Conservation (phyloP, 1,284 basidiomycete genomes). For the Pseudozyma pruni region DNA sequence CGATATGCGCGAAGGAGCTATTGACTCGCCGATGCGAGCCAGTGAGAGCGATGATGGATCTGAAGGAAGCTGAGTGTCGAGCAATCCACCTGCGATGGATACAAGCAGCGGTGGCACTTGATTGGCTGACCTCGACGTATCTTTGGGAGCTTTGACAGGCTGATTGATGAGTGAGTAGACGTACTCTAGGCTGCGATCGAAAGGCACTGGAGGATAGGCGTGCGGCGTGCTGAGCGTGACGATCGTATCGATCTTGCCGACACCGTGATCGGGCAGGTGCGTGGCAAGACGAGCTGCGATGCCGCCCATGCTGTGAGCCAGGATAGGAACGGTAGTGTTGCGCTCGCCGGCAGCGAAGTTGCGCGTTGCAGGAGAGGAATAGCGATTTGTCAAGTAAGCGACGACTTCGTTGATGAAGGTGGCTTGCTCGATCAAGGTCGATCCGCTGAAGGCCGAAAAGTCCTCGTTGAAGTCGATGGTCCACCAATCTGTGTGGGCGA, state of each 20-base stretch:
- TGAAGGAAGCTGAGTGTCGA: slow-evolving; percentile 91
- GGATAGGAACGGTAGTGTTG: slow-evolving; percentile 74
- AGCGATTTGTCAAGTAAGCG: slow-evolving; percentile 80
- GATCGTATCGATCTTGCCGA: slow-evolving; percentile 75
- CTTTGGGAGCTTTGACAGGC: background rate
- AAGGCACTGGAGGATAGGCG: slow-evolving; percentile 84
- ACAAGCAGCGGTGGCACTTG: slow-evolving; percentile 73
- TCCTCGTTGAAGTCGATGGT: slow-evolving; percentile 95
- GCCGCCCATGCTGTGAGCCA: slow-evolving; percentile 99
- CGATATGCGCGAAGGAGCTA: slow-evolving; percentile 68
- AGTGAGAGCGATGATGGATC: slow-evolving; percentile 82
- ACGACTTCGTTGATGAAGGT: slow-evolving; percentile 80
- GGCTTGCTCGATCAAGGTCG: slow-evolving; percentile 85
- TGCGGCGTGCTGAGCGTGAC: slow-evolving; percentile 97
- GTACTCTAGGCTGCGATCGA: slow-evolving; percentile 80
- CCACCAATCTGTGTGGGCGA: slow-evolving; percentile 56
- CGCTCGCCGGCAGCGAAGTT: slow-evolving; percentile 36
- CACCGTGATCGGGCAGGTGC: slow-evolving; percentile 72
- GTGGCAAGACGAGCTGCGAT: slow-evolving; percentile 79
- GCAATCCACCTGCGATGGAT: slow-evolving; percentile 89
- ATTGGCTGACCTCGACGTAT: background rate
- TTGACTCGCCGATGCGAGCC: slow-evolving; percentile 24
- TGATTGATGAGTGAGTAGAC: slow-evolving; percentile 74
- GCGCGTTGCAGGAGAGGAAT: slow-evolving; percentile 71
- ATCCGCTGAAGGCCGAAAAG: slow-evolving; percentile 91